These are phyloP conservation scores for Phaffomyces thermotolerans DNA, from an alignment of 805 yeast genomes.

Conservation along the genomic window DNA sequence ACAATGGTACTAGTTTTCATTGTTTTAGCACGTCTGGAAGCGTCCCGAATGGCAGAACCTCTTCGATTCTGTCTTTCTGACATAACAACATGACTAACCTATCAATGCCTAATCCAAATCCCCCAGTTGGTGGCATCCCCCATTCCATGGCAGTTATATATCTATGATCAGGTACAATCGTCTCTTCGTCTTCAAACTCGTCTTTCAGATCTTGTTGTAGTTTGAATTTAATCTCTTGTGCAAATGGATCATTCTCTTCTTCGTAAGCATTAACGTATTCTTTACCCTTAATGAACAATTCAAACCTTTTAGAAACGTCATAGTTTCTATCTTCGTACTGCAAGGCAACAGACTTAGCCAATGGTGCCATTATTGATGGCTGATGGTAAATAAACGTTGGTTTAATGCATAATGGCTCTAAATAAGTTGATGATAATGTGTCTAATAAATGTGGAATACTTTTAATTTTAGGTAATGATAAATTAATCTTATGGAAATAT, in stretches of 20 bases:
- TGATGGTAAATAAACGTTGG: conserved; percentile 80
- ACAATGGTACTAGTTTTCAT: conserved; percentile 20
- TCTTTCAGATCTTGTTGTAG: conserved; percentile 46
- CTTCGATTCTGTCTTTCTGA: conserved; percentile 58
- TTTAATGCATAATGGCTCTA: conserved; percentile 55
- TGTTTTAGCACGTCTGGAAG: conserved; percentile 63
- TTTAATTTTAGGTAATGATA: conserved; percentile 28
- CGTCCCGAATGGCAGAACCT: conserved; percentile 69
- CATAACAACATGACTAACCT: conserved; percentile 75
- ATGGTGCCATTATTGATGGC: conserved; percentile 80
- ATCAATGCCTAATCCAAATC: conserved; percentile 96
- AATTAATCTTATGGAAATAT: conserved; percentile 27
- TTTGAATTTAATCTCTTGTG: conserved; percentile 57
- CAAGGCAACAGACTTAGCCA: conserved; percentile 58
- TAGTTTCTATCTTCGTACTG: conserved; percentile 26
- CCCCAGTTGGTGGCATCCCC: conserved; percentile 97
- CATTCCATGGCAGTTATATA: conserved; percentile 77
- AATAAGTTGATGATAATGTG: conserved; percentile 46
- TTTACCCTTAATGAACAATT: conserved; percentile 68
- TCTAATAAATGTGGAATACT: conserved; percentile 61
- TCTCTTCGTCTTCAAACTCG: conserved; percentile 49
- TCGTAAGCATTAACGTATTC: conserved; percentile 93
- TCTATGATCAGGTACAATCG: conserved; percentile 61
- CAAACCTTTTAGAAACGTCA: conserved; percentile 65
- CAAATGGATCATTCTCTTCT: conserved; percentile 85